Conservation (phyloP, 2,329 filamentous ascomycete species). For the Pseudodiploospora longispora region DNA sequence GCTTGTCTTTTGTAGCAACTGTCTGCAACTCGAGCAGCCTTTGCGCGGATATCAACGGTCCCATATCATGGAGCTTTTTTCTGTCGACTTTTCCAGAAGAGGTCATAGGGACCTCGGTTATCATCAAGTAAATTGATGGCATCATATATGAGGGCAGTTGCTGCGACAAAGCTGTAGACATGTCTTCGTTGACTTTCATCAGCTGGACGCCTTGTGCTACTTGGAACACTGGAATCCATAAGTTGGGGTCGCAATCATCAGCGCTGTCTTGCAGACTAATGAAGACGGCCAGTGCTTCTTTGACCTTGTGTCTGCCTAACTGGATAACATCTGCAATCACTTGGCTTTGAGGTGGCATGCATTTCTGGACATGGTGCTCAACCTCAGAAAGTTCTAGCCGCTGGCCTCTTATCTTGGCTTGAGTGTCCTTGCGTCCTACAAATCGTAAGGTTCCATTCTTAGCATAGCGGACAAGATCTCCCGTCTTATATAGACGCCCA, state of each 20-base stretch:
- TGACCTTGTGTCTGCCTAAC: not conserved
- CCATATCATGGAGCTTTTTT: not conserved
- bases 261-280: not conserved
- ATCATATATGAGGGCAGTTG: not conserved
- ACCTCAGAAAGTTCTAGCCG: constrained; percentile 32
- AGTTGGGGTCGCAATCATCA: not conserved
- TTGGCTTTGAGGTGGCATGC: not conserved
- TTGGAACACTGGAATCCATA: not conserved
- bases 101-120: not conserved
- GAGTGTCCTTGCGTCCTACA: constrained; percentile 35
- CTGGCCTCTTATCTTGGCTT: constrained; percentile 47
- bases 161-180: not conserved
- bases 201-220: not conserved
- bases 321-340: too few species aligned
- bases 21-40: not conserved
- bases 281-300: not conserved
- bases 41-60: not conserved
- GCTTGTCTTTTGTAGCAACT: not conserved
- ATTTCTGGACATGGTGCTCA: constrained; percentile 1
- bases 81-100: not conserved
- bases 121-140: not conserved
- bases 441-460: not conserved
- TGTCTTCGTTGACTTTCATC: not conserved
- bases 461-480: not conserved
- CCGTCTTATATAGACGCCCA: not conserved